Conservation (phyloP, 805 yeast genomes). For the Brettanomyces sp. region DNA sequence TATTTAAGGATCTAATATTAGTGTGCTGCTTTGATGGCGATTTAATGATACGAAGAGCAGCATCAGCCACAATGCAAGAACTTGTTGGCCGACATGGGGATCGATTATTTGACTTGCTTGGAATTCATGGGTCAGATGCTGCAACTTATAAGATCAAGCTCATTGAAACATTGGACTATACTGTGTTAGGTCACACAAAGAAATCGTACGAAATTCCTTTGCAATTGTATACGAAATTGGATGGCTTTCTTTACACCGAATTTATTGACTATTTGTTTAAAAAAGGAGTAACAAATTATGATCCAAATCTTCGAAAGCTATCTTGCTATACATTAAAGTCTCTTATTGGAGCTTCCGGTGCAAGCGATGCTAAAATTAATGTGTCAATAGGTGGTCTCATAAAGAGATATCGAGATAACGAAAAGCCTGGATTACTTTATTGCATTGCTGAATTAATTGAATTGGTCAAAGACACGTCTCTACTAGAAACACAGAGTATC, state of each 20-base stretch:
- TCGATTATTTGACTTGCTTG: conserved; percentile 20
- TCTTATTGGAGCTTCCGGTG: conserved; percentile 5
- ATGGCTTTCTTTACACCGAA: conserved; percentile 10
- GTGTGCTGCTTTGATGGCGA: conserved; percentile 66
- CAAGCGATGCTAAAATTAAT: neutral
- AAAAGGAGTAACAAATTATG: conserved; percentile 27
- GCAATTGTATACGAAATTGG: conserved; percentile 6
- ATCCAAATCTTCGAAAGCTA: conserved; percentile 32
- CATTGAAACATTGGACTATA: conserved; percentile 51
- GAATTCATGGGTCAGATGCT: conserved; percentile 7
- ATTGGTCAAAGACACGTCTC: neutral
- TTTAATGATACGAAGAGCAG: conserved; percentile 66
- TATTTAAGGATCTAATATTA: conserved; percentile 34
- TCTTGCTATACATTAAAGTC: conserved; percentile 30
- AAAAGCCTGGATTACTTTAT: conserved; percentile 9
- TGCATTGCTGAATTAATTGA: conserved; percentile 17
- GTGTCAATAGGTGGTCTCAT: neutral
- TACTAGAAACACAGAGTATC: neutral
- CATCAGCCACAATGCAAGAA: conserved; percentile 83
- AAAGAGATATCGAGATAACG: neutral
- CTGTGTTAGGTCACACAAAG: conserved; percentile 33
- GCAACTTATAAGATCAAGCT: conserved; percentile 36
- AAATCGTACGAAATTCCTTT: conserved; percentile 26
- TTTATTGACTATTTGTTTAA: conserved; percentile 26
- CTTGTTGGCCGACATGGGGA: conserved; percentile 67